These are phyloP conservation scores for Cladobotryum protrusum DNA, from an alignment of 2,329 filamentous ascomycete species.

Conservation along the genomic window DNA sequence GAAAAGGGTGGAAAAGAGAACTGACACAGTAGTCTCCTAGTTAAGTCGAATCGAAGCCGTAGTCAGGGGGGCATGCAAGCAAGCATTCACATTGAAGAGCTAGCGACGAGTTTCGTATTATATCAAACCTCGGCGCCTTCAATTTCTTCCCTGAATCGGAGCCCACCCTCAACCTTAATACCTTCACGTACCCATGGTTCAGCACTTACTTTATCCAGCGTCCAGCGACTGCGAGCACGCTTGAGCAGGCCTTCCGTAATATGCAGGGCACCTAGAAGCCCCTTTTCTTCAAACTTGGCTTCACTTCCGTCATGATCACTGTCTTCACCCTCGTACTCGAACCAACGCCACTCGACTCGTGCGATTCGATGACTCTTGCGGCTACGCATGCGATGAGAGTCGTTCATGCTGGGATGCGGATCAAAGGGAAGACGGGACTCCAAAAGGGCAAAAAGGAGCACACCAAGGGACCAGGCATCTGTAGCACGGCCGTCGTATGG, in stretches of 20 bases:
- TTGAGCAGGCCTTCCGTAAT: conserved; percentile 82
- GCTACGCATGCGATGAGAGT: conserved; percentile 68
- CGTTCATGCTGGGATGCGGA: conserved; percentile 72
- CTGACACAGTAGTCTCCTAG: no score
- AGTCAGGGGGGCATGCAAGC: no score
- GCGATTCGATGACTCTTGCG: conserved; percentile 92
- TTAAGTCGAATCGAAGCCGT: no score
- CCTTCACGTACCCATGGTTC: conserved; percentile 71
- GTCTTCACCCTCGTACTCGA: conserved; percentile 74
- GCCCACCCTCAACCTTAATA: conserved; percentile 59
- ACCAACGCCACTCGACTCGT: conserved; percentile 92
- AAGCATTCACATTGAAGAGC: no score
- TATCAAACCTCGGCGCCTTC: conserved; percentile 46
- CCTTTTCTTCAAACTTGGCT: conserved; percentile 55
- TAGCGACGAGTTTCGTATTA: no score
- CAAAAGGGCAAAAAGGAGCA: conserved; percentile 86
- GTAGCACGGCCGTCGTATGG: conserved; percentile 88
- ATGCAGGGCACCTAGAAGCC: conserved; percentile 67
- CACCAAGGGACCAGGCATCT: conserved; percentile 92
- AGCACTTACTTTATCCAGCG: conserved; percentile 64
- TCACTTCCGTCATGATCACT: conserved; percentile 73
- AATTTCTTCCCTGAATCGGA: conserved; percentile 54
- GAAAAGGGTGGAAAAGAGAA: no score
- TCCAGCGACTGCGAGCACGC: conserved; percentile 72
- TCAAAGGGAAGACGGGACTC: conserved; percentile 94